phyloP scores from a whole-genome alignment of 179 eudicot genomes.

The Nepenthes alata region DNA sequence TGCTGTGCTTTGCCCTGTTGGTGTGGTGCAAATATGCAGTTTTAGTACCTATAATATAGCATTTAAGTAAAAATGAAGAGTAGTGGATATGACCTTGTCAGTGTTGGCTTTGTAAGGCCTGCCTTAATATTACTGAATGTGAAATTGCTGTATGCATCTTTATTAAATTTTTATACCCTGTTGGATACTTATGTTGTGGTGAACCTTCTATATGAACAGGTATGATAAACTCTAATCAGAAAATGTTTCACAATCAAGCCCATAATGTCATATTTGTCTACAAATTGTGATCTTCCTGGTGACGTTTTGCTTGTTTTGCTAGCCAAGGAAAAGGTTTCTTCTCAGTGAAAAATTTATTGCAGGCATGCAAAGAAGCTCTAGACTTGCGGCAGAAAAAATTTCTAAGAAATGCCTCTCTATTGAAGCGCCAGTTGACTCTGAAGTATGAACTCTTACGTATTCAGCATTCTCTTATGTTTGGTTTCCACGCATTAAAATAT shows the following conservation, averaged over 20 bases:
- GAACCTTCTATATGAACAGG: too few species aligned
- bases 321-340: background rate
- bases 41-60: too few species aligned
- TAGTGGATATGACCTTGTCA: too few species aligned
- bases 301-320: background rate
- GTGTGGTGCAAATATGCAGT: too few species aligned
- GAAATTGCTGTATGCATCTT: too few species aligned
- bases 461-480: background rate
- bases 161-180: too few species aligned
- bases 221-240: background rate
- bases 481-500: background rate
- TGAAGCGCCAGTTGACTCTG: slow-evolving; percentile 84
- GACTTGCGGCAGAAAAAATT: slow-evolving; percentile 51
- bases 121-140: too few species aligned
- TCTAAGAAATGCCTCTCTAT: slow-evolving; percentile 47
- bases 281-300: background rate
- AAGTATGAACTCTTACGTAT: slow-evolving; percentile 36
- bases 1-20: too few species aligned
- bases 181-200: too few species aligned
- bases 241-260: background rate
- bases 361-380: slow-evolving; percentile 61
- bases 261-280: background rate
- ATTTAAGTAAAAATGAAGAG: too few species aligned
- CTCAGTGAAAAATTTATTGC: background rate
- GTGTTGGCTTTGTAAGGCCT: too few species aligned